Base-by-base conservation (phyloP, 495 filamentous ascomycete genomes). In the Talaromyces proteolyticus region DNA sequence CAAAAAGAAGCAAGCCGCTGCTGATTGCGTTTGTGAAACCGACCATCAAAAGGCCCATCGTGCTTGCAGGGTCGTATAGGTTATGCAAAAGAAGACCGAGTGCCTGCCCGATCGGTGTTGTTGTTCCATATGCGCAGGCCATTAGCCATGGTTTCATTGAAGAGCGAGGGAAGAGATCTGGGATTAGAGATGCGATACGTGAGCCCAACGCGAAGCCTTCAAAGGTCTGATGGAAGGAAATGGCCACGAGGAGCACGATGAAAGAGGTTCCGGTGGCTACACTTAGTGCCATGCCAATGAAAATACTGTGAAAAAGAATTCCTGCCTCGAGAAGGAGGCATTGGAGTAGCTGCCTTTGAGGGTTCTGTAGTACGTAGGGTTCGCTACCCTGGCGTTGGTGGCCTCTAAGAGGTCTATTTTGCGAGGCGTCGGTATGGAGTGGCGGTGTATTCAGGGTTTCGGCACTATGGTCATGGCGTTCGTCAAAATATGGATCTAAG, bases 21-120 rank as follows among this genome's bases (percentile, higher is more conserved):
- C 84, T 89, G 51, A 97, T 87, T 24, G 87, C 91, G 58, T 97
- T 97, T 74, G 91, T 96, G 57, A 91, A 78, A 14, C 92, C 92
- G 3, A 96, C 91, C 82, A 90, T 89, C 23, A 96, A 73, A 48
- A 97, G 63, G 0, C 92, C 92, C 0, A 86, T 84, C 53, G 90
- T 77, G 57, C 85, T 89, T 26, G 76, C 74, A 17, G 92, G 92
- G 55, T 93, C 88, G 62, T 96, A 97, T 21, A 95, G 67, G 23
- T 80, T 83, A 62, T 95, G 89, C 16, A 95, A 76, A 18, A 82
- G 69, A 7, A 97, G 70, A 0, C 92, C 92, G 44, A 96, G 86
- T 2, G 89, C 89, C 61, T 97, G 92, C 11, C 92, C 92, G 34
- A 95, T 68, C 2, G 92, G 92, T 2, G 92, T 96, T 1, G 92